phyloP scores from a whole-genome alignment of 2,329 filamentous ascomycete species.

The Intubia oerlemansii region DNA sequence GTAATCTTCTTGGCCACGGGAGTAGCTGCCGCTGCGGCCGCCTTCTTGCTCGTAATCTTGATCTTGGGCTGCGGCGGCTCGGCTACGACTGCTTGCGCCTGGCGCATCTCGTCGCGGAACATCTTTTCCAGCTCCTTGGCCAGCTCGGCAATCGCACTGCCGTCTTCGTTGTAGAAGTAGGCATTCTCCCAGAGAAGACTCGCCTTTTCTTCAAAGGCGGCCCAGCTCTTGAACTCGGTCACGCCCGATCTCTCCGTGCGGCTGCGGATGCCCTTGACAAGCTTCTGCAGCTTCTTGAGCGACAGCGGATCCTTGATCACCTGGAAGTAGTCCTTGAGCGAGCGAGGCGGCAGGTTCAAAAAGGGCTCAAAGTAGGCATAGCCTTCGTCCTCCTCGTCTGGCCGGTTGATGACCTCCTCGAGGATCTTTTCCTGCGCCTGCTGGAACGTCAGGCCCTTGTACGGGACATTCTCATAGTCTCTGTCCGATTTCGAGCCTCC shows the following conservation, averaged over 20 bases:
- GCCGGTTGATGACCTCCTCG: conserved; percentile 47
- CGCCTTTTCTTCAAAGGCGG: conserved; percentile 57
- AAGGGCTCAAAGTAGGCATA: conserved; percentile 55
- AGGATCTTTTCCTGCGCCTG: conserved; percentile 74
- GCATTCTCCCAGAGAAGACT: conserved; percentile 76
- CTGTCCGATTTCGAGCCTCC: conserved; percentile 18
- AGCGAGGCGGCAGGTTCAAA: conserved; percentile 52
- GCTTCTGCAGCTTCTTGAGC: conserved; percentile 55
- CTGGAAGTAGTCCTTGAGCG: conserved; percentile 68
- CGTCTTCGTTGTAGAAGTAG: conserved; percentile 77
- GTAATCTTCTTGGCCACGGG: conserved; percentile 43
- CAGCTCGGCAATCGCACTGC: conserved; percentile 60
- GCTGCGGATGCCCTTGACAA: conserved; percentile 50
- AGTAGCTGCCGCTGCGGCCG: conserved; percentile 25
- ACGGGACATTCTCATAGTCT: conserved; percentile 34
- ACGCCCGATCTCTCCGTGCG: conserved; percentile 39
- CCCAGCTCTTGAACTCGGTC: conserved; percentile 63
- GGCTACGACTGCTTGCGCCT: conserved; percentile 50
- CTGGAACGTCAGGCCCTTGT: conserved; percentile 57
- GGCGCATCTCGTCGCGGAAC: conserved; percentile 45
- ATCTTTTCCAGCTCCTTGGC: conserved; percentile 50
- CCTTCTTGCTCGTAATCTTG: conserved; percentile 64
- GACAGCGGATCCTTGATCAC: conserved; percentile 66
- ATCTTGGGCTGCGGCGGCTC: conserved; percentile 59
- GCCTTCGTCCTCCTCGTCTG: conserved; percentile 44